A percentile compares a stretch with the other conserved stretches of the same genome.
phyloP scores from a whole-genome alignment of 148 eudicot species.

The Polygonum aviculare region DNA sequence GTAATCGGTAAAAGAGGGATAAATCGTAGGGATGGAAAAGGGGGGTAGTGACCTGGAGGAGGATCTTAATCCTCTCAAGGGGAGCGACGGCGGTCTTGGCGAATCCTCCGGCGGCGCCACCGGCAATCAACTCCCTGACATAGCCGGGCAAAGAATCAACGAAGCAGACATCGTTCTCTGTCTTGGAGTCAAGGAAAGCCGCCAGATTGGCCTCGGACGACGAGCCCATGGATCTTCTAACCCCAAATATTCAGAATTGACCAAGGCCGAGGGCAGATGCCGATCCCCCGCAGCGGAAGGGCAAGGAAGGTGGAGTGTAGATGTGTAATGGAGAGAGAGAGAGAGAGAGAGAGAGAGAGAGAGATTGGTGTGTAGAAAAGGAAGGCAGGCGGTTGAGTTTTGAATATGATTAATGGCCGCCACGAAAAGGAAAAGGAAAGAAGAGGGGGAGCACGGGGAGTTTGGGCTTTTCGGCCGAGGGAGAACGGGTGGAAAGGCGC shows the following conservation, averaged over 20 bases:
- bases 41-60: constrained; percentile 49
- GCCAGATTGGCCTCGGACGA: constrained; percentile 64
- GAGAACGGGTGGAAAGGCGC: background rate
- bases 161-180: constrained; percentile 17
- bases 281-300: background rate
- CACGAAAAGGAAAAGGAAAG: background rate
- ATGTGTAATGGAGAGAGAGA: background rate
- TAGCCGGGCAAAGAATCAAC: constrained; percentile 71
- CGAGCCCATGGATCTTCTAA: constrained; percentile 40
- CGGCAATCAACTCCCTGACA: constrained; percentile 88
- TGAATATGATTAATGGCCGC: background rate
- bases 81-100: constrained; percentile 96
- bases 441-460: too few species aligned
- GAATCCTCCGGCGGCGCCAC: constrained; percentile 91
- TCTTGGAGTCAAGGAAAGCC: constrained; percentile 35
- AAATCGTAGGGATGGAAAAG: too few species aligned
- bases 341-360: too few species aligned
- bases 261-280: background rate
- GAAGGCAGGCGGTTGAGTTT: background rate
- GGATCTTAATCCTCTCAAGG: constrained; percentile 84
- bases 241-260: background rate
- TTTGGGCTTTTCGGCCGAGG: background rate
- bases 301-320: background rate
- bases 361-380: background rate
- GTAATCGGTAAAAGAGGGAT: too few species aligned